Evolutionary conservation across 306 rosid species (phyloP).

Genomic region (Glycine latifolia): DNA sequence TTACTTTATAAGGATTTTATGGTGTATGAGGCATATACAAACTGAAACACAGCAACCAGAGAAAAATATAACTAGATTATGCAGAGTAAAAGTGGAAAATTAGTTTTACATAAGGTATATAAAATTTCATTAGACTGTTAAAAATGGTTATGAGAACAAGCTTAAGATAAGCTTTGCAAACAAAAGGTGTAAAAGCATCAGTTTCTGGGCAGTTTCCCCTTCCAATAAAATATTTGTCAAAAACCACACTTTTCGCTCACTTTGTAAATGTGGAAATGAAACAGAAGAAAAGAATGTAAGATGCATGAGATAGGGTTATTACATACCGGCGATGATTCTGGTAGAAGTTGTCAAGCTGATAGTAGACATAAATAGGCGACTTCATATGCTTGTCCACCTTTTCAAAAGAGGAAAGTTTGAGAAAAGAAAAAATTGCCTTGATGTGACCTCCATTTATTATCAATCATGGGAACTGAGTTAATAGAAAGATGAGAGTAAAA

Average conservation of each 20-base stretch:
- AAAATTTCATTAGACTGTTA: conserved; percentile 2
- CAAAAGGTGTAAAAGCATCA: neutral
- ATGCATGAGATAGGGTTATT: conserved; percentile 23
- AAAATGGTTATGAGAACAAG: conserved; percentile 14
- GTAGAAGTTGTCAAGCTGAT: conserved; percentile 93
- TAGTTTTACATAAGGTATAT: neutral
- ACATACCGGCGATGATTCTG: conserved; percentile 92
- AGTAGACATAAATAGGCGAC: conserved; percentile 80
- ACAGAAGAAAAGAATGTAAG: neutral
- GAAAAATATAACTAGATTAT: neutral
- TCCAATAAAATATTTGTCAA: conserved; percentile 19
- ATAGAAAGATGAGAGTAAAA: conserved; percentile 1
- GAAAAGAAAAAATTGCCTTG: conserved; percentile 28
- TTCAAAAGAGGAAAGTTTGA: conserved; percentile 26
- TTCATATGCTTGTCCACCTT: conserved; percentile 79
- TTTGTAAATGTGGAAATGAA: neutral
- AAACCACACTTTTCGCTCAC: conserved; percentile 2
- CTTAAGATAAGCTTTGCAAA: conserved; percentile 25
- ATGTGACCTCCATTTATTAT: conserved; percentile 7
- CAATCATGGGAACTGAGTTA: neutral
- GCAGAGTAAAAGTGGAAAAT: neutral
- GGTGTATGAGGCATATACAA: neutral
- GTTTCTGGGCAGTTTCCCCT: neutral
- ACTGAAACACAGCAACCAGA: neutral
- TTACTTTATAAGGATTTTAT: neutral